Evolutionary conservation across 2,329 filamentous ascomycete genomes (phyloP).

Genomic region (Verticillium klebahnii): DNA sequence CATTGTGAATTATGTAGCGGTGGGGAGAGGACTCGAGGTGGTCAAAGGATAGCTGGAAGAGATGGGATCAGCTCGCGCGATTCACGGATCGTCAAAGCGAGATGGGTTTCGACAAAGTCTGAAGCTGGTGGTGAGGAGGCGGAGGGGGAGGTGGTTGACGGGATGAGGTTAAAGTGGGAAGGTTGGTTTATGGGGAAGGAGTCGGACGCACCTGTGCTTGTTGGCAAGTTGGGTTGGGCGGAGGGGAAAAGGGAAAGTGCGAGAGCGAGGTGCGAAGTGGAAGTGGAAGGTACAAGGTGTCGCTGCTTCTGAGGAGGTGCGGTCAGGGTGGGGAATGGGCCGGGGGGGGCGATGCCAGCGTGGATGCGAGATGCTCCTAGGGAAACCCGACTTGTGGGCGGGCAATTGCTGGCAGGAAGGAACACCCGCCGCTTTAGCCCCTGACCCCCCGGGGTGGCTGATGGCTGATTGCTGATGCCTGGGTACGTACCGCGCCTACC

Average conservation of each 20-base stretch:
- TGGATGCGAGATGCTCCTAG: neutral
- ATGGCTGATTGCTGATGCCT: neutral
- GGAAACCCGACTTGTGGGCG: constrained; percentile 4
- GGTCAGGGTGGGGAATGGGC: neutral
- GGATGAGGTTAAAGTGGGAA: constrained; percentile 15
- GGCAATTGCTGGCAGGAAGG: neutral
- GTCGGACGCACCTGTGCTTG: neutral
- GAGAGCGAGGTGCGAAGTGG: constrained; percentile 3
- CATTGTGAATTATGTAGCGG: constrained; percentile 16
- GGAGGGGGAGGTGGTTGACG: constrained; percentile 12
- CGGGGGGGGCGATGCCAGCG: neutral
- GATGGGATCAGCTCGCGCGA: constrained; percentile 13
- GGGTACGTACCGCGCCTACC: neutral
- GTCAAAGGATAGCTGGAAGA: constrained; percentile 5
- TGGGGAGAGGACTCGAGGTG: constrained; percentile 8
- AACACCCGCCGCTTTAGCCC: neutral
- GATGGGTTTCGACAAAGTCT: constrained; percentile 12
- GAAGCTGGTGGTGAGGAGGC: constrained; percentile 13
- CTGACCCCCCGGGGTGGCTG: neutral
- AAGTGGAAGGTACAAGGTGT: constrained; percentile 1
- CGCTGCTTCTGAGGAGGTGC: neutral
- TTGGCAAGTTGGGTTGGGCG: constrained; percentile 1
- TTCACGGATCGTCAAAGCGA: constrained; percentile 13
- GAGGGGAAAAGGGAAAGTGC: constrained; percentile 3
- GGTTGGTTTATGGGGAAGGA: constrained; percentile 13